Evolutionary conservation across 2,329 filamentous ascomycete genomes (phyloP).

Genomic region (Fusarium anguioides): DNA sequence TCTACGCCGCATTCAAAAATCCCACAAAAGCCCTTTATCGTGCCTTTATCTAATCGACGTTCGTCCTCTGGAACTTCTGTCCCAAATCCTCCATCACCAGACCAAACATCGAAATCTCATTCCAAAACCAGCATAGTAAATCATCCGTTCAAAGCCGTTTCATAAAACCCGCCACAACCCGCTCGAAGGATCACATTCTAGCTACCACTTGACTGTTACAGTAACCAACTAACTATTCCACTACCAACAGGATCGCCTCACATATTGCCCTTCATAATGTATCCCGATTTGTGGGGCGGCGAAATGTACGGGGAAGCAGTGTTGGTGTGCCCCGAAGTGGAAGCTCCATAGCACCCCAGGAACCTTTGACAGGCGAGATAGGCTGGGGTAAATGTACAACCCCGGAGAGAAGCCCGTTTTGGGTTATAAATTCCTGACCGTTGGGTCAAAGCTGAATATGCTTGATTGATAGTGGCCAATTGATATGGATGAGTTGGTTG

Average conservation of each 20-base stretch:
- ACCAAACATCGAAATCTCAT: background rate
- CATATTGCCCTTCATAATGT: background rate
- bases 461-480: constrained; percentile 7
- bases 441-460: constrained; percentile 4
- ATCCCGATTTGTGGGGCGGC: constrained; percentile 10
- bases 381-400: constrained; percentile 19
- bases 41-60: background rate
- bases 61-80: constrained; percentile 2
- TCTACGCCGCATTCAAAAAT: constrained; percentile 7
- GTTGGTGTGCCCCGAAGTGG: constrained; percentile 19
- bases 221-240: no score
- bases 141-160: constrained; percentile 6
- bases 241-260: background rate
- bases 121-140: background rate
- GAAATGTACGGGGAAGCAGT: background rate
- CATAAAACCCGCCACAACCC: constrained; percentile 2
- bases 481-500: background rate
- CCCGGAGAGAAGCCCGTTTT: background rate
- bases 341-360: constrained; percentile 27
- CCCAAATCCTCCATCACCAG: constrained; percentile 3
- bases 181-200: background rate
- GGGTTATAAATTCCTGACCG: background rate
- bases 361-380: constrained; percentile 35
- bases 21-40: background rate
- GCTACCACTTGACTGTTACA: no score